Conservation (phyloP, 192 early-diverging fungal genomes). For the Backusella macrospora region DNA sequence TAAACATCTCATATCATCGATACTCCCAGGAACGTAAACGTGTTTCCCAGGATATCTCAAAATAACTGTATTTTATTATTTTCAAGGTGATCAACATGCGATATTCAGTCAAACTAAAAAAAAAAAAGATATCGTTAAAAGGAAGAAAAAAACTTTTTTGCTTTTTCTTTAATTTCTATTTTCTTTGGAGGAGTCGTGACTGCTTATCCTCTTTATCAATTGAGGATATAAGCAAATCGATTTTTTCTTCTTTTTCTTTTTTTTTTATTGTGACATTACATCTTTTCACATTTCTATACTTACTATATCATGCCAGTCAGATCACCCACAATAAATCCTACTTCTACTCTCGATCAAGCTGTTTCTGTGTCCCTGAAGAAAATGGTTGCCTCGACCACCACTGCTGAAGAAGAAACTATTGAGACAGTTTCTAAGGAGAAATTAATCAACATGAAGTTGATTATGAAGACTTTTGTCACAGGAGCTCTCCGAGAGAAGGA, state of each 20-base stretch:
- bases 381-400: not conserved
- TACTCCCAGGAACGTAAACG: too few relatives aligned
- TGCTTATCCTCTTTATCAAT: too few relatives aligned
- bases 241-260: not conserved
- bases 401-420: conserved; percentile 15
- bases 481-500: conserved; percentile 33
- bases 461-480: conserved; percentile 35
- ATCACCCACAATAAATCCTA: conserved; percentile 13
- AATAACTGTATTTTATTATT: too few relatives aligned
- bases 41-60: too few relatives aligned
- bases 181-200: too few relatives aligned
- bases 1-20: too few relatives aligned
- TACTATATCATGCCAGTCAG: conserved; percentile 1
- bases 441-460: conserved; percentile 30
- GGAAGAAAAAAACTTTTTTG: too few relatives aligned
- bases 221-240: too few relatives aligned
- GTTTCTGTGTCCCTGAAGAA: not conserved
- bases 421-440: conserved; percentile 28
- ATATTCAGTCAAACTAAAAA: too few relatives aligned
- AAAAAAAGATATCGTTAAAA: too few relatives aligned
- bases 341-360: not conserved
- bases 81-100: too few relatives aligned
- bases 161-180: too few relatives aligned
- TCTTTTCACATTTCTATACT: not conserved
- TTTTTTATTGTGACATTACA: not conserved